phyloP scores from a whole-genome alignment of 495 filamentous ascomycete species.

The Amniculicola lignicola region DNA sequence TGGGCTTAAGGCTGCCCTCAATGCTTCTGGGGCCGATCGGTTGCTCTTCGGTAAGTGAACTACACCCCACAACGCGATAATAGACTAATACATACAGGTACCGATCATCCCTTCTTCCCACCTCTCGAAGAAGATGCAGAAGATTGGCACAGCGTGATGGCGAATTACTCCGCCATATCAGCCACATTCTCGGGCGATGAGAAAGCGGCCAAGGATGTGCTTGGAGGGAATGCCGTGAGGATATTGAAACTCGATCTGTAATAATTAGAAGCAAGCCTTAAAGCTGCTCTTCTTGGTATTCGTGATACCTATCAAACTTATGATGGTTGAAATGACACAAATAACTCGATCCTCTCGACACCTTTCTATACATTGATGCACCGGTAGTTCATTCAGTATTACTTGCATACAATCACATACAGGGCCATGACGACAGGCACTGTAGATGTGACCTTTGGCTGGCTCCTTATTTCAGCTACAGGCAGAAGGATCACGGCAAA shows the following conservation, averaged over 20 bases:
- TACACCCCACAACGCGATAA: background rate
- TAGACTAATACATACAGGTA: slow-evolving; percentile 48
- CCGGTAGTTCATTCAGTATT: too few species aligned
- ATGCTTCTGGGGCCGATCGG: slow-evolving; percentile 60
- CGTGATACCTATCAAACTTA: too few species aligned
- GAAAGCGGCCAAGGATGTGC: slow-evolving; percentile 37
- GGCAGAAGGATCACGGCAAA: too few species aligned
- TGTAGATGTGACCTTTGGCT: too few species aligned
- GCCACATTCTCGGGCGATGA: slow-evolving; percentile 55
- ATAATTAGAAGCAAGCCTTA: too few species aligned
- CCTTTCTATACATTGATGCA: too few species aligned
- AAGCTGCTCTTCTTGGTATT: too few species aligned
- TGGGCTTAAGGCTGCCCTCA: slow-evolving; percentile 70
- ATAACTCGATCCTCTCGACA: too few species aligned
- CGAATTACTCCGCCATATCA: slow-evolving; percentile 70
- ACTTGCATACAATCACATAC: too few species aligned
- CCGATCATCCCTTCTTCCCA: slow-evolving; percentile 95
- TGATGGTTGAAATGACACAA: too few species aligned
- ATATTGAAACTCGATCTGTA: slow-evolving; percentile 31
- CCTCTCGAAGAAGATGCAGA: slow-evolving; percentile 60
- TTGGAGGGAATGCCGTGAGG: slow-evolving; percentile 41
- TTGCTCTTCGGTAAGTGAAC: slow-evolving; percentile 66
- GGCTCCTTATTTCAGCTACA: too few species aligned
- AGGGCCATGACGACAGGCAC: too few species aligned
- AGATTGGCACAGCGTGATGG: slow-evolving; percentile 79